A percentile compares a stretch with the other conserved stretches of the same genome.
phyloP scores from a whole-genome alignment of 75 land plant species.

The Sequoiadendron giganteum region DNA sequence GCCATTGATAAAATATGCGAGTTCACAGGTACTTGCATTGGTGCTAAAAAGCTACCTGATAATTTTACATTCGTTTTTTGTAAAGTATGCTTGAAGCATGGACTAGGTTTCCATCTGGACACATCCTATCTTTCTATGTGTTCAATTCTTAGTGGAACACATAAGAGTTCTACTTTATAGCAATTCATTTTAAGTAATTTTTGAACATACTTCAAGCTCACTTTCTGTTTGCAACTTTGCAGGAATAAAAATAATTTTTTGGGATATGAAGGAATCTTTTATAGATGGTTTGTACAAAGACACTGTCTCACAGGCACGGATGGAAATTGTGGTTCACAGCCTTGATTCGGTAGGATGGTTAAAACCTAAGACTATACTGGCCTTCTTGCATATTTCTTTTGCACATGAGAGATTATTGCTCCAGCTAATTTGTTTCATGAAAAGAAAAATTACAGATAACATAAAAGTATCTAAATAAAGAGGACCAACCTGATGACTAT shows the following conservation, averaged over 20 bases:
- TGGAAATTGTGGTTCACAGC: constrained; percentile 62
- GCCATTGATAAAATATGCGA: constrained; percentile 88
- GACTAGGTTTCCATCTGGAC: not conserved
- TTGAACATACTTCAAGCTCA: not conserved
- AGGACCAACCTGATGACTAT: not conserved
- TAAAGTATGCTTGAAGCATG: not conserved
- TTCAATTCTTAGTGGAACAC: not conserved
- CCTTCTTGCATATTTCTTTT: not conserved
- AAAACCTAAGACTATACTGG: not conserved
- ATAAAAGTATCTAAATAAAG: not conserved
- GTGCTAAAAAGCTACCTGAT: not conserved
- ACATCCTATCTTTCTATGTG: not conserved
- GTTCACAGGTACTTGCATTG: constrained; percentile 61
- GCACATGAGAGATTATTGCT: not conserved
- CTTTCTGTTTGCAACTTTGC: constrained; percentile 13
- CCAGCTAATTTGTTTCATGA: not conserved
- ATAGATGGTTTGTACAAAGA: constrained; percentile 82
- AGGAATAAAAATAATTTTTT: constrained; percentile 92
- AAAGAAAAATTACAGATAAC: not conserved
- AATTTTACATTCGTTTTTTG: not conserved
- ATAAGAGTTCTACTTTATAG: not conserved
- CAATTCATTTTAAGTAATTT: not conserved
- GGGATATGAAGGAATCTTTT: constrained; percentile 89
- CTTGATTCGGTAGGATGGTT: constrained; percentile 71
- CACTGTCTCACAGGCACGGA: constrained; percentile 64